A percentile compares a stretch with the other conserved stretches of the same genome.
phyloP scores from a whole-genome alignment of 148 eudicot genomes.

The Heliamphora exappendiculata region DNA sequence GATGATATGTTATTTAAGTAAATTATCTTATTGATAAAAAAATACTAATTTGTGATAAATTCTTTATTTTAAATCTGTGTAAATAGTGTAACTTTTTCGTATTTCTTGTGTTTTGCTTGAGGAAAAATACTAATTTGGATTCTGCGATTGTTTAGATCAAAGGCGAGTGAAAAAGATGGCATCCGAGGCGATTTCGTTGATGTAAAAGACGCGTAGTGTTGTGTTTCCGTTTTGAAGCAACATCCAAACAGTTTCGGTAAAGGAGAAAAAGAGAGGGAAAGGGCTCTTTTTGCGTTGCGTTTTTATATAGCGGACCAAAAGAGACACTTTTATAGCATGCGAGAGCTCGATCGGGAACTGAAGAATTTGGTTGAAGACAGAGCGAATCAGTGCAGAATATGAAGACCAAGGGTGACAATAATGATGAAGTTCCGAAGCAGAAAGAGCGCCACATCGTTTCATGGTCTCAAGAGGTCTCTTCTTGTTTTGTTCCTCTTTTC shows the following conservation, averaged over 20 bases:
- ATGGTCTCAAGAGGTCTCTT: constrained; percentile 75
- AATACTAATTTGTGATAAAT: too few species aligned
- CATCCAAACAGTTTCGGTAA: constrained; percentile 7
- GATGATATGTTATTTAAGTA: too few species aligned
- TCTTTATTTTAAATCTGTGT: too few species aligned
- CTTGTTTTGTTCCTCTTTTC: constrained; percentile 7
- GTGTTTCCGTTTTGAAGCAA: constrained; percentile 13
- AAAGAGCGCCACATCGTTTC: constrained; percentile 85
- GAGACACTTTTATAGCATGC: constrained; percentile 26
- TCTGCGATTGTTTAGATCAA: not conserved
- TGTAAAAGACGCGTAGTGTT: constrained; percentile 14
- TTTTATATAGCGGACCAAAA: constrained; percentile 18
- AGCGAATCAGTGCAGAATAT: constrained; percentile 21
- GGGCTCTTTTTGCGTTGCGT: constrained; percentile 8
- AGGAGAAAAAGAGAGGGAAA: constrained; percentile 7
- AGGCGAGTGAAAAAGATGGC: constrained; percentile 14
- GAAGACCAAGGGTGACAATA: constrained; percentile 28
- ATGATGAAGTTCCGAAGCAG: constrained; percentile 32
- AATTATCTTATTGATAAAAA: too few species aligned
- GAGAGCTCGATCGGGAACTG: constrained; percentile 5
- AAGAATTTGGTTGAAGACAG: constrained; percentile 12
- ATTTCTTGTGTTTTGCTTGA: not conserved
- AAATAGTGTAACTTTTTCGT: too few species aligned
- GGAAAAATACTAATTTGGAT: constrained; percentile 18
- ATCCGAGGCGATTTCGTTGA: constrained; percentile 24